Evolutionary conservation across 164 flowering plant genomes (phyloP), one percentile per base, ranked within the genome.

Genomic region (Cinnamomum chago): DNA sequence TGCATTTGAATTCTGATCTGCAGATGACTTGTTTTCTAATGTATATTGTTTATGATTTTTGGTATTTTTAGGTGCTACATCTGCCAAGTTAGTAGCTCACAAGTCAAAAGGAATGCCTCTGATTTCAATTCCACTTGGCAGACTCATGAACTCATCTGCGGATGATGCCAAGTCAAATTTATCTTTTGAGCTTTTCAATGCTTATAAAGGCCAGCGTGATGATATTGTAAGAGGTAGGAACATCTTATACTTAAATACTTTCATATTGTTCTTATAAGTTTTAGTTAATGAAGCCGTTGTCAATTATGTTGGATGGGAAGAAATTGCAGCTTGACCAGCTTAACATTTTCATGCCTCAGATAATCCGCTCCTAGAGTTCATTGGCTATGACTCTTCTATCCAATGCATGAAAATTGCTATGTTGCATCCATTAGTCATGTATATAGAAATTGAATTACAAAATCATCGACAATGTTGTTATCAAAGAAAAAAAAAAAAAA

Each of bases 31-130:
- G 60, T 15, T 55, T 55, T 55, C 13, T 3, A 55, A 55, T 55
- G 60, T 15, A 20, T 15, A 55, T 55, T 55, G 35, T 55, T 15
- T 15, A 15, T 55, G n/a, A 55, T 55, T 55, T 55, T 20, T 74
- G 18, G 14, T 62, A 11, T 27, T 75, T 68, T 68, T 84, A 90
- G 96, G 86, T 79, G 87, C 82, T 65, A 68, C 70, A 24, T 47
- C 25, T 81, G 97, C 92, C 60, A 91, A 84, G 75, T 80, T 94
- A 75, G 80, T 88, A 67, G 95, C 95, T 79, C 98, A 88, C 69
- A 91, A 90, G 74, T 82, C 92, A 12, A 91, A 90, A 82, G 98
- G 95, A 58, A 88, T 94, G 98, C 97, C 98, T 30, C 76, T 83
- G 13, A 75, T 92, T 30, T 82, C 85, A 24, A 74, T 94, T 74